phyloP scores from a whole-genome alignment of 2,329 filamentous ascomycete genomes.

The Neoarthrinium moseri region DNA sequence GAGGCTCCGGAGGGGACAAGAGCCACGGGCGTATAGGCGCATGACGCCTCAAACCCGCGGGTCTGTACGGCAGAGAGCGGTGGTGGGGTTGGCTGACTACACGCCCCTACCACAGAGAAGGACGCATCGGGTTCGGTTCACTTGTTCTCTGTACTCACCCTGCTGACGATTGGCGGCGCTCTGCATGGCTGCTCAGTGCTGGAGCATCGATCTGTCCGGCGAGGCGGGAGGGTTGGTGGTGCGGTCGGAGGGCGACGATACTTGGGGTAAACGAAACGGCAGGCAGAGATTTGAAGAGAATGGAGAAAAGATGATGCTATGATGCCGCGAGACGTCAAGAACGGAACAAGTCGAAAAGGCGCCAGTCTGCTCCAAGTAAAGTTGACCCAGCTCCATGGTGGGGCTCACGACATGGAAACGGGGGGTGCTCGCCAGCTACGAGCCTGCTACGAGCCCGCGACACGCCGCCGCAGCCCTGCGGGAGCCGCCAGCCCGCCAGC shows the following conservation, averaged over 20 bases:
- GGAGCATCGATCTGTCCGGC: not conserved
- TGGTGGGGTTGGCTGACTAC: constrained; percentile 13
- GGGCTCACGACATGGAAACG: not conserved
- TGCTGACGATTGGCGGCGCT: constrained; percentile 12
- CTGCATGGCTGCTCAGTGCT: constrained; percentile 4
- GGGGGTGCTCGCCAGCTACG: not conserved
- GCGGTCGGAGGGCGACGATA: not conserved
- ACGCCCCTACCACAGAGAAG: constrained; percentile 10
- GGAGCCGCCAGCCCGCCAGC: not conserved
- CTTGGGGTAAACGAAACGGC: not conserved
- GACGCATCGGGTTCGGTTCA: not conserved
- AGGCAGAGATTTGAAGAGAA: constrained; percentile 1
- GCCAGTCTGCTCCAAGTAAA: constrained; percentile 7
- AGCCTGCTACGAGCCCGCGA: not conserved
- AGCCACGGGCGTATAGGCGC: too few species aligned
- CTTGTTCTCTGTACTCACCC: constrained; percentile 24
- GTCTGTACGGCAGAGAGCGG: too few species aligned
- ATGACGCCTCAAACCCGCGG: constrained; percentile 3
- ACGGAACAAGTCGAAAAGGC: not conserved
- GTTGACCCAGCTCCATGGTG: constrained; percentile 1
- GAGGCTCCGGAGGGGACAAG: too few species aligned
- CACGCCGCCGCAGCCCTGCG: not conserved
- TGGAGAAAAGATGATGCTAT: constrained; percentile 9
- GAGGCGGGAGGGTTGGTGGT: not conserved
- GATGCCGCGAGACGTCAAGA: constrained; percentile 7